A percentile compares a stretch with the other conserved stretches of the same genome.
Conservation (phyloP, 2,329 filamentous ascomycete genomes). For the Monosporascus sp. region DNA sequence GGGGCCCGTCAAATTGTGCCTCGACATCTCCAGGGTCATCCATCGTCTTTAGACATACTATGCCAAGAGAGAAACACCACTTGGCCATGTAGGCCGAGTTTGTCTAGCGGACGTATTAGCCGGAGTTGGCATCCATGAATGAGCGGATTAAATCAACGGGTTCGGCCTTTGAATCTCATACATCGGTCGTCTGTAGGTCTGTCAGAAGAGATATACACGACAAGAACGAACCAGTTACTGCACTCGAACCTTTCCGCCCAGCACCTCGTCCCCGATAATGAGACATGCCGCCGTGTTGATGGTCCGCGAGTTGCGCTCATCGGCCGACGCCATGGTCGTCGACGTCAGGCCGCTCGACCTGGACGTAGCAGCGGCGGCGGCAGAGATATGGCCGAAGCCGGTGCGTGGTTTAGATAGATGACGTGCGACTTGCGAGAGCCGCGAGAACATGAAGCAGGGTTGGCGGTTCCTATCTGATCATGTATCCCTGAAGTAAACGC, state of each 20-base stretch:
- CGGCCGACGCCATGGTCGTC: slow-evolving; percentile 43
- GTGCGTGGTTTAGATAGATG: slow-evolving; percentile 62
- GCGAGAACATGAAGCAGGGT: slow-evolving; percentile 60
- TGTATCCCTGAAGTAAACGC: no score
- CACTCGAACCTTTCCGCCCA: slow-evolving; percentile 77
- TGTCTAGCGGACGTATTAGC: slow-evolving; percentile 38
- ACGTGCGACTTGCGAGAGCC: slow-evolving; percentile 66
- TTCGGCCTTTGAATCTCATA: slow-evolving; percentile 13
- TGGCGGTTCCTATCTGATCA: no score
- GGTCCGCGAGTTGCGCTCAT: slow-evolving; percentile 54
- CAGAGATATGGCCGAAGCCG: slow-evolving; percentile 47
- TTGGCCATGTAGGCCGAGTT: slow-evolving; percentile 61
- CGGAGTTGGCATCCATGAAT: neutral
- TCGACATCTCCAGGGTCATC: neutral
- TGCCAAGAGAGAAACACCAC: slow-evolving; percentile 58
- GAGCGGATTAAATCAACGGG: no score
- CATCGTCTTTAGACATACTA: slow-evolving; percentile 37
- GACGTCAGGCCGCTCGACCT: slow-evolving; percentile 19
- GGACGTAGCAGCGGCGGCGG: slow-evolving; percentile 24
- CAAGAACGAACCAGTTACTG: slow-evolving; percentile 24
- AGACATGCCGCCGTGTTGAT: slow-evolving; percentile 89
- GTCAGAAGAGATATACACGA: slow-evolving; percentile 8
- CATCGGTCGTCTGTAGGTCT: slow-evolving; percentile 24
- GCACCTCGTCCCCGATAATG: slow-evolving; percentile 95
- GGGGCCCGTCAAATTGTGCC: slow-evolving; percentile 4